A percentile compares a stretch with the other conserved stretches of the same genome.
These are phyloP conservation scores for Eruca vesicaria DNA, from an alignment of 441 rosid genomes.

Conservation along the genomic window DNA sequence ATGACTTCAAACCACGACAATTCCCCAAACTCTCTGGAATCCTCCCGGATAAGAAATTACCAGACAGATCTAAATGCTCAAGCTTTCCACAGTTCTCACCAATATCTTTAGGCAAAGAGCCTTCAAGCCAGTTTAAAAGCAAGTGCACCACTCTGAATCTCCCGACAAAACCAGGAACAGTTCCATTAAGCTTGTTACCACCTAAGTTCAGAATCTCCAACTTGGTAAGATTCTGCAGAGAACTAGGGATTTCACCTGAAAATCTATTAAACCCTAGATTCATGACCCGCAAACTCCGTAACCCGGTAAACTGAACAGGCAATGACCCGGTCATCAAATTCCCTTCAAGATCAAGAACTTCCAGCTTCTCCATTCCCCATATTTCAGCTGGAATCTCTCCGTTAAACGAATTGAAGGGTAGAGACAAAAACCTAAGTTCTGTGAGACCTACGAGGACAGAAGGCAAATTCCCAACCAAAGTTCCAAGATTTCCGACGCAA, in stretches of 20 bases:
- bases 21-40: conserved; percentile 59
- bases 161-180: conserved; percentile 48
- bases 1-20: conserved; percentile 43
- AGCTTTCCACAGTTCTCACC: conserved; percentile 49
- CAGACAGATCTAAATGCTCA: conserved; percentile 65
- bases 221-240: conserved; percentile 30
- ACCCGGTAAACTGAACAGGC: conserved; percentile 46
- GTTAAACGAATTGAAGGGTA: conserved; percentile 47
- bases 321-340: conserved; percentile 40
- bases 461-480: conserved; percentile 47
- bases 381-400: conserved; percentile 55
- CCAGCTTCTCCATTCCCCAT: conserved; percentile 55
- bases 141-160: conserved; percentile 49
- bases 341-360: conserved; percentile 68
- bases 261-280: conserved; percentile 58
- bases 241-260: conserved; percentile 44
- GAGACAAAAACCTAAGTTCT: conserved; percentile 55
- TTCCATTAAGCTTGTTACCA: conserved; percentile 57
- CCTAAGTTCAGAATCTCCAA: conserved; percentile 59
- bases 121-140: conserved; percentile 44
- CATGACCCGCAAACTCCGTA: conserved; percentile 45
- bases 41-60: conserved; percentile 51
- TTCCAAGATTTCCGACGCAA: conserved; percentile 41
- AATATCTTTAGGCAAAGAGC: conserved; percentile 42
- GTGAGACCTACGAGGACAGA: conserved; percentile 47